These are phyloP conservation scores for Hygrophorus pudorinus DNA, from an alignment of 768 basidiomycete species.

Conservation along the genomic window DNA sequence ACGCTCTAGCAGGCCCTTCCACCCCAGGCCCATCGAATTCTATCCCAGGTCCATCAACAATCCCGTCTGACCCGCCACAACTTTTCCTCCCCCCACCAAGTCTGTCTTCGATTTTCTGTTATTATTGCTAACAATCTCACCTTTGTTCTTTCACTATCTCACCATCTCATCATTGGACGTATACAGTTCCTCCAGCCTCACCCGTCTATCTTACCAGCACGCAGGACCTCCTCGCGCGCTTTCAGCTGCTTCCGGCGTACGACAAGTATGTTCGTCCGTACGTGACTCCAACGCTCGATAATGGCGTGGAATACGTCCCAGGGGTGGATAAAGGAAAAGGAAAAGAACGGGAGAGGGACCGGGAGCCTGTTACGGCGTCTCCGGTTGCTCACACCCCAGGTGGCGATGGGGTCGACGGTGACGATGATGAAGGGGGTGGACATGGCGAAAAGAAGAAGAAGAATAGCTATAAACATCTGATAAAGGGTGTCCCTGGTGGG, in stretches of 20 bases:
- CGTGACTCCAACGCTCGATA: constrained; percentile 22
- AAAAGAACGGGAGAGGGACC: constrained; percentile 26
- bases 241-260: constrained; percentile 64
- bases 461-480: constrained; percentile 68
- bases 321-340: constrained; percentile 41
- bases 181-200: constrained; percentile 26
- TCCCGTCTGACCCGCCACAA: background rate
- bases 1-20: constrained; percentile 4
- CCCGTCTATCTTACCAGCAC: constrained; percentile 57
- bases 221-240: constrained; percentile 67
- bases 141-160: constrained; percentile 1
- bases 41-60: too few relatives aligned
- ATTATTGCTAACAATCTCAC: background rate
- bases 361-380: constrained; percentile 9
- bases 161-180: too few relatives aligned
- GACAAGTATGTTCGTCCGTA: constrained; percentile 69
- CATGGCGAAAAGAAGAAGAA: constrained; percentile 65
- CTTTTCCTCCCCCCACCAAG: constrained; percentile 3
- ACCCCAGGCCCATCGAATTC: background rate
- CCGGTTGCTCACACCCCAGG: constrained; percentile 22
- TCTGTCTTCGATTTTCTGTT: background rate
- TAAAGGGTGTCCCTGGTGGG: constrained; percentile 66
- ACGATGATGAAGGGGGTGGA: constrained; percentile 40
- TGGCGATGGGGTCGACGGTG: constrained; percentile 26
- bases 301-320: constrained; percentile 14